Conservation (phyloP, 106 monocot genomes). For the Hemerocallis citrina region DNA sequence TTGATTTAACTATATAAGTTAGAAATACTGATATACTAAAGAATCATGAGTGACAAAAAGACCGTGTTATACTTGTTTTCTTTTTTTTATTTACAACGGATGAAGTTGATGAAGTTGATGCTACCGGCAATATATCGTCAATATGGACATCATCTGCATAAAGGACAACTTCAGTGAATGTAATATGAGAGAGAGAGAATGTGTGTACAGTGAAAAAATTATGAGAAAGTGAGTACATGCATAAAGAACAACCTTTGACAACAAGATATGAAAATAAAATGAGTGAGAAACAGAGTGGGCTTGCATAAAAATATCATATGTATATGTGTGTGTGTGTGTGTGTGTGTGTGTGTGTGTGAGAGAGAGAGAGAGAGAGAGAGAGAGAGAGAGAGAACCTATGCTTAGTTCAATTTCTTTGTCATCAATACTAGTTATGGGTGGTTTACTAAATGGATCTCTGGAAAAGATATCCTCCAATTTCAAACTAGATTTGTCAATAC, state of each 20-base stretch:
- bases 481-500: constrained; percentile 6
- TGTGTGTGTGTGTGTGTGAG: constrained; percentile 1
- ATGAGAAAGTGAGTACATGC: too few species aligned
- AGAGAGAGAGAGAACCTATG: constrained; percentile 44
- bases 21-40: background rate
- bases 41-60: background rate
- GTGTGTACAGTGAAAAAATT: too few species aligned
- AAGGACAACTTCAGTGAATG: background rate
- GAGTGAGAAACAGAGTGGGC: too few species aligned
- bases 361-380: constrained; percentile 17
- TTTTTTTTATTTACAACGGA: constrained; percentile 27
- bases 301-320: too few species aligned
- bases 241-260: too few species aligned
- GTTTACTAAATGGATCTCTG: constrained; percentile 36
- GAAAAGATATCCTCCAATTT: constrained; percentile 65
- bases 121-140: constrained; percentile 46
- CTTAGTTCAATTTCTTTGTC: constrained; percentile 40
- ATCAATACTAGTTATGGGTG: background rate
- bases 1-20: background rate
- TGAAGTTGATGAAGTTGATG: constrained; percentile 40
- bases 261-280: too few species aligned
- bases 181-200: background rate
- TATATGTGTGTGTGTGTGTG: background rate
- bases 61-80: constrained; percentile 20
- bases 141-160: constrained; percentile 87